Base-by-base conservation (phyloP, 2,329 filamentous ascomycete genomes). In the Trichophaea hybrida region DNA sequence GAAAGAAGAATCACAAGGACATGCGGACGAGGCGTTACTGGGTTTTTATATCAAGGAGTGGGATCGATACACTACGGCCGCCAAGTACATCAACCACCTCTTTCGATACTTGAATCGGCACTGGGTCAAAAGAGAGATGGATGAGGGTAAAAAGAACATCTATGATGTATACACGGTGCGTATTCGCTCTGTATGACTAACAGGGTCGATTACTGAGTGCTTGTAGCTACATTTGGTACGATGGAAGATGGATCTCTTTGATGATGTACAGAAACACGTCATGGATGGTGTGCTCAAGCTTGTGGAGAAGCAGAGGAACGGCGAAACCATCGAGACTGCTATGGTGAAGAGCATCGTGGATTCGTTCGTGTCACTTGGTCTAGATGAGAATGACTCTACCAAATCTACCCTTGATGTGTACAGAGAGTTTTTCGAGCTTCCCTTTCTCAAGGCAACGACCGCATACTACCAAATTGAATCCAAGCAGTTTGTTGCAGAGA, bases 71-170 rank as follows among this genome's bases (percentile, higher is more conserved):
- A 98, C 93, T 1, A 88, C 86, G 12, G 91, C 93, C 1, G 93
- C 90, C 61, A 94, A 94, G 73, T 98, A 94, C 74, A 93, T 96
- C 72, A 94, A 98, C 73, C 91, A 98, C 71, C 76, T 98, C 6
- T 98, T 98, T 77, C 79, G 85, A 57, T 98, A 98, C 71, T 81
- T 98, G 32, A 98, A 98, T 71, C 82, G 93, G 34, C 93, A 98
- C 74, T 98, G 94, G 93, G 93, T 98, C 1, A 98, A 96, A 78
- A 80, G 93, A 34, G 93, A 98, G 74, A 95, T 98, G 75, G 93
- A 98, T 65, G 93, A 98, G 73, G 93, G 93, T 37, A 97, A 98
- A 75, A 96, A 97, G 76, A 87, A 91, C 69, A 87, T 97, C 6
- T 97, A 94, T 72, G 93, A 98, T 72, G 93, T 98, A 52, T 98